Evolutionary conservation across 352 stramenopile genomes (phyloP), one percentile per base, ranked within the genome.

Genomic region (Globisporangium paddicum): DNA sequence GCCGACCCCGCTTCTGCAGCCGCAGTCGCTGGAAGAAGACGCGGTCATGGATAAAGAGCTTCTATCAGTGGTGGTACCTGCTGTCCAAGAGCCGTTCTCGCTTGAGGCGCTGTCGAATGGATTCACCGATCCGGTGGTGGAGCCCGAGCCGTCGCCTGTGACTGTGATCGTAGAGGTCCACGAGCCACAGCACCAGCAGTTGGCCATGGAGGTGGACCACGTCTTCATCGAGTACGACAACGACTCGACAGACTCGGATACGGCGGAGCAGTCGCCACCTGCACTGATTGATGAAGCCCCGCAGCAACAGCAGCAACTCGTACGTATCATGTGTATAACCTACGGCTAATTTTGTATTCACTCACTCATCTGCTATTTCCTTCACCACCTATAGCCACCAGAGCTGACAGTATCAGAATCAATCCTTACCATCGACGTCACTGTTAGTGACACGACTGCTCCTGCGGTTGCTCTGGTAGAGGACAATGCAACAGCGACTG

Each of bases 181-280:
- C 19, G 46, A 53, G 28, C 26, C 19, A 9, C 26, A 38, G 2
- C 46, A 37, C 18, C 46, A 25, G 6, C 26, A 40, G 10, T 38
- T 14, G 9, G 7, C 28, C 13, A 26, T 40, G 28, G 18, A n/a
- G 1, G 18, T 53, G 18, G 46, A 53, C 28, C 46, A 53, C 46
- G 46, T 53, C 26, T 53, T 53, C 46, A 53, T 53, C 46, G 46
- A 53, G 18, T 53, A 53, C 19, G 46, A 53, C 11, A 35, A 34
- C 18, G 46, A 44, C 38, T 44, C 38, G 38, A 21, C 14, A 21
- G 46, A 53, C 18, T 37, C 46, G 28, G 46, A 53, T 14, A 10
- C 3, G 16, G 16, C 9, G 25, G 26, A 8, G 18, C 46, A 38
- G 28, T 19, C 16, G 18, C n/a, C 30, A 38, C 23, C 30, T 23